Conservation (phyloP, 2,329 filamentous ascomycete species). For the Pleoardoris graminearum region DNA sequence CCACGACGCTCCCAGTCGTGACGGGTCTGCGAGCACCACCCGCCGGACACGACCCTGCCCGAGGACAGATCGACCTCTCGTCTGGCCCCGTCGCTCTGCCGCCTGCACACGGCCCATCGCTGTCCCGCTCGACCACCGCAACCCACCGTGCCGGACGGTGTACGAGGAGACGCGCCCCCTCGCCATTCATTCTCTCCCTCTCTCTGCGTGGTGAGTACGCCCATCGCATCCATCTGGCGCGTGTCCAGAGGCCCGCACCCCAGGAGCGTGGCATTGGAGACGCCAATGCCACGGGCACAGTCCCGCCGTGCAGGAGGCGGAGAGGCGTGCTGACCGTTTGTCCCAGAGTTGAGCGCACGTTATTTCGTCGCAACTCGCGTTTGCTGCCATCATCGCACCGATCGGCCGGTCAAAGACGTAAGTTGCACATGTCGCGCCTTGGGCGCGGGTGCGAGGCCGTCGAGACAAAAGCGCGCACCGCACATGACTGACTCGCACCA, state of each 20-base stretch:
- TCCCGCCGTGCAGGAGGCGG: not conserved
- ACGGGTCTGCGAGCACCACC: no score
- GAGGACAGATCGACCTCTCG: no score
- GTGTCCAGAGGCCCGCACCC: not conserved
- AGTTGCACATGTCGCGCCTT: constrained; percentile 1
- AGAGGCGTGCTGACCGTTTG: not conserved
- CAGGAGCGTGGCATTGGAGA: constrained; percentile 8
- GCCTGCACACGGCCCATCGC: not conserved
- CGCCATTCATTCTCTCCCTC: not conserved
- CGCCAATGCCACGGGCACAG: constrained; percentile 6
- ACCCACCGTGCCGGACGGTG: not conserved
- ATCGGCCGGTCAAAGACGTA: constrained; percentile 6
- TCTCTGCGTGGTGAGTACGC: not conserved
- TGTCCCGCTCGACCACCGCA: not conserved
- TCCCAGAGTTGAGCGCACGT: not conserved
- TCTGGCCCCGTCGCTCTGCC: no score
- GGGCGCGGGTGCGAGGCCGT: not conserved
- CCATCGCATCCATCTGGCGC: not conserved
- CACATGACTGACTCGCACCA: constrained; percentile 7
- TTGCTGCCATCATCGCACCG: not conserved
- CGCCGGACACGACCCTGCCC: no score
- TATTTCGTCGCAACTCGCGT: not conserved
- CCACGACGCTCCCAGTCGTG: no score
- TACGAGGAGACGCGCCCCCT: not conserved
- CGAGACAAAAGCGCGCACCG: constrained; percentile 1